A percentile compares a stretch with the other conserved stretches of the same genome.
Conservation (phyloP, 2,329 filamentous ascomycete species). For the Claviceps paspali region DNA sequence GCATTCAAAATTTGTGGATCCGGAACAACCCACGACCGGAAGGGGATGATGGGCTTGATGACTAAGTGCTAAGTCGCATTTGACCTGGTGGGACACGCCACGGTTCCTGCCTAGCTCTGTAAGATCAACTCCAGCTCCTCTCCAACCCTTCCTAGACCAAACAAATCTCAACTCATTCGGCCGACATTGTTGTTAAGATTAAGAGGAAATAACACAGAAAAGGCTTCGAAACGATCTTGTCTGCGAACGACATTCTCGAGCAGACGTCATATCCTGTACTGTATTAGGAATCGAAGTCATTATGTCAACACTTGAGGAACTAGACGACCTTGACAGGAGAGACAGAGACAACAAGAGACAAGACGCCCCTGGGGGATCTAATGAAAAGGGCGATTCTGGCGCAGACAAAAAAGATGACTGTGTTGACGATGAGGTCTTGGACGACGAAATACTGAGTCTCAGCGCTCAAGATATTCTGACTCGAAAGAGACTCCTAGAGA, state of each 20-base stretch:
- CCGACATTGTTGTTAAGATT: background rate
- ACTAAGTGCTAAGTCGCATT: background rate
- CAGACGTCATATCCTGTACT: too few relatives aligned
- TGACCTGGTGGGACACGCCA: too few relatives aligned
- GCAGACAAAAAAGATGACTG: slow-evolving; percentile 73
- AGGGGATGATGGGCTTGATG: too few relatives aligned
- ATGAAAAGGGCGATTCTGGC: slow-evolving; percentile 33
- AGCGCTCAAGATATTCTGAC: slow-evolving; percentile 92
- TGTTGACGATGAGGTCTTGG: slow-evolving; percentile 67
- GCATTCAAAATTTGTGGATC: background rate
- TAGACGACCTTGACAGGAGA: slow-evolving; percentile 74
- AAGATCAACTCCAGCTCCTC: too few relatives aligned
- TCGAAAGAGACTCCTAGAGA: slow-evolving; percentile 81
- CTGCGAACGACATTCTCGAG: background rate
- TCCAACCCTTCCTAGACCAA: background rate
- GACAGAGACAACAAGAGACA: slow-evolving; percentile 53
- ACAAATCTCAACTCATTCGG: background rate
- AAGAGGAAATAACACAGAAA: background rate
- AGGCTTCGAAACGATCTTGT: background rate
- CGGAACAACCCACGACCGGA: background rate
- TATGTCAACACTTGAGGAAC: slow-evolving; percentile 87
- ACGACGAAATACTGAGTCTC: slow-evolving; percentile 83
- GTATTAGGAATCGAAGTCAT: slow-evolving; percentile 9
- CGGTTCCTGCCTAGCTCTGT: slow-evolving; percentile 11
- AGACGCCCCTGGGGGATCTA: slow-evolving; percentile 18